phyloP scores from a whole-genome alignment of 2,329 filamentous ascomycete species.

The Periglandula ipomoeae region DNA sequence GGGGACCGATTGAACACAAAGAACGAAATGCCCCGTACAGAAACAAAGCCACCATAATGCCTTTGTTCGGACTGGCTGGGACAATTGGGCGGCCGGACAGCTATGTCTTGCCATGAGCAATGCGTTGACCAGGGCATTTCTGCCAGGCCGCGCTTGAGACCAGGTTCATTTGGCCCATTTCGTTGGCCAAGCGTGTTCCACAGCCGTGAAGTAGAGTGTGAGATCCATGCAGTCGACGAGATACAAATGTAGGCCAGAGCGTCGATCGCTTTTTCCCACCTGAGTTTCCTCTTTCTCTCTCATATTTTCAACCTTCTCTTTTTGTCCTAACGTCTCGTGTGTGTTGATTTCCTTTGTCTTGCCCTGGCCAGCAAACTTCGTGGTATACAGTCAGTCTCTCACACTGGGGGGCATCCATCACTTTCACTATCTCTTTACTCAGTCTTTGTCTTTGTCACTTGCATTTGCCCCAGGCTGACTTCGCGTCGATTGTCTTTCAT shows the following conservation, averaged over 20 bases:
- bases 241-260: constrained; percentile 1
- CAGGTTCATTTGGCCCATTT: neutral
- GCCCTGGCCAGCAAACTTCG: neutral
- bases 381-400: neutral
- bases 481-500: neutral
- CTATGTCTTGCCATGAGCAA: neutral
- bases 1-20: neutral
- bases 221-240: neutral
- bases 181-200: neutral
- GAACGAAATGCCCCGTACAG: neutral
- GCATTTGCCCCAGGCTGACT: neutral
- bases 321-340: neutral
- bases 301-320: neutral
- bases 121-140: neutral
- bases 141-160: neutral
- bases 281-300: constrained; percentile 9
- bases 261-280: constrained; percentile 5
- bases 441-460: neutral
- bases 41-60: neutral
- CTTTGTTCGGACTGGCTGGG: neutral
- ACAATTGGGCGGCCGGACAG: neutral
- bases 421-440: neutral
- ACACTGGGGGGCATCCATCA: neutral
- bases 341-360: neutral
- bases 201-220: neutral